A percentile compares a stretch with the other conserved stretches of the same genome.
Conservation (phyloP, 495 filamentous ascomycete species). For the Penicillium psychrofluorescens region DNA sequence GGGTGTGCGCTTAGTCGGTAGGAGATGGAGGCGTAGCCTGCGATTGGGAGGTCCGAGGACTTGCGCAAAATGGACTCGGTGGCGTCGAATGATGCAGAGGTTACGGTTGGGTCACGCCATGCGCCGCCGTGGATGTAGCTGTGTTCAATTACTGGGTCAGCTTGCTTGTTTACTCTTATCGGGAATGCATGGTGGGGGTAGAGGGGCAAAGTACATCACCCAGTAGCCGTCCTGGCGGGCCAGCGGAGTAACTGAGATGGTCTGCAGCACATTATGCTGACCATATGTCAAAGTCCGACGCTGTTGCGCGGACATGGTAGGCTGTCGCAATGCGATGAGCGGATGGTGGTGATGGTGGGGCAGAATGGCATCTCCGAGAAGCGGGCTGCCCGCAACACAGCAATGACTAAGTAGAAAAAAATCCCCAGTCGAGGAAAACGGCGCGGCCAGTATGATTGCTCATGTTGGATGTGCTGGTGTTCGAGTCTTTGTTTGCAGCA, state of each 20-base stretch:
- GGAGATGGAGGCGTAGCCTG: slow-evolving; percentile 63
- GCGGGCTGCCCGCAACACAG: no score
- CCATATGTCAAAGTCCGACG: slow-evolving; percentile 24
- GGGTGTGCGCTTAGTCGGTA: slow-evolving; percentile 78
- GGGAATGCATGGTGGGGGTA: not conserved
- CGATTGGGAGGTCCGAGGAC: slow-evolving; percentile 31
- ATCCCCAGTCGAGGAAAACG: no score
- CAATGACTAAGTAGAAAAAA: no score
- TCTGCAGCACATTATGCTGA: slow-evolving; percentile 22
- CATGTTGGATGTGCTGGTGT: no score
- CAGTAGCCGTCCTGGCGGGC: slow-evolving; percentile 28
- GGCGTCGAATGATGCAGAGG: slow-evolving; percentile 41
- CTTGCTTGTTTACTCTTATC: not conserved
- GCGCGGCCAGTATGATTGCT: no score
- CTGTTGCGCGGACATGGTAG: slow-evolving; percentile 5
- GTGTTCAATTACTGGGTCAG: not conserved
- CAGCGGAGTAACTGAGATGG: slow-evolving; percentile 20
- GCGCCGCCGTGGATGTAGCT: slow-evolving; percentile 86
- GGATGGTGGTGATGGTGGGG: no score
- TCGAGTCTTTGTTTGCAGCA: no score
- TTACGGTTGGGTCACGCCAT: slow-evolving; percentile 70
- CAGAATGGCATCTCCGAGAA: no score
- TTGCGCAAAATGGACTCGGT: slow-evolving; percentile 38
- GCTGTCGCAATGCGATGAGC: not conserved
- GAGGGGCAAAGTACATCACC: slow-evolving; percentile 33